These are phyloP conservation scores for Globisporangium carolinianum DNA, from an alignment of 352 stramenopile genomes.

Conservation along the genomic window DNA sequence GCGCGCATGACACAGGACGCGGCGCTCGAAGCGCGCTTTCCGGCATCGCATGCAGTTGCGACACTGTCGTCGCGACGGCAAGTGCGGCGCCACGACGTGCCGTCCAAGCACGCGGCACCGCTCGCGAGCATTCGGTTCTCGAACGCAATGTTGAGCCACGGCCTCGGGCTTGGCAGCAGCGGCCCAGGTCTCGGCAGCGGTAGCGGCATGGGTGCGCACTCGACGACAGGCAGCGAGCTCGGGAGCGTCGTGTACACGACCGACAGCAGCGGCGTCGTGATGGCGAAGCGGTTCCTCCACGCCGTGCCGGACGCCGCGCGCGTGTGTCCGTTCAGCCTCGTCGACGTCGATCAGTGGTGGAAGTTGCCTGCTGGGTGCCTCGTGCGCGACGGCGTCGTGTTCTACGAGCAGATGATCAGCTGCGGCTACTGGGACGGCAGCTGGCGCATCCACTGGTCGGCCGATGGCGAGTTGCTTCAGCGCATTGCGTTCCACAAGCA, in stretches of 20 bases:
- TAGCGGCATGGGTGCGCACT: constrained; percentile 66
- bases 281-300: constrained; percentile 76
- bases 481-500: constrained; percentile 87
- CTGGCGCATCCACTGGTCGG: constrained; percentile 84
- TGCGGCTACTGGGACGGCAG: constrained; percentile 85
- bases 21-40: constrained; percentile 60
- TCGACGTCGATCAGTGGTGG: constrained; percentile 85
- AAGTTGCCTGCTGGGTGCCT: constrained; percentile 68
- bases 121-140: constrained; percentile 77
- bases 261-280: constrained; percentile 65
- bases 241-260: constrained; percentile 77
- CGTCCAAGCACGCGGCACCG: constrained; percentile 58
- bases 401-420: constrained; percentile 88
- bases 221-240: constrained; percentile 44
- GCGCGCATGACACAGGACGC: constrained; percentile 71
- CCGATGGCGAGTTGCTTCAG: constrained; percentile 76
- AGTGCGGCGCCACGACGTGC: constrained; percentile 71
- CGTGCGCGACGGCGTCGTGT: constrained; percentile 73
- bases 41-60: constrained; percentile 64
- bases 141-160: constrained; percentile 58
- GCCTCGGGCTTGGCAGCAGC: constrained; percentile 29
- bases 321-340: constrained; percentile 69
- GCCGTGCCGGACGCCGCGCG: constrained; percentile 55
- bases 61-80: constrained; percentile 71
- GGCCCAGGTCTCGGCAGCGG: constrained; percentile 54